These are phyloP conservation scores for Trichoderma virens DNA, from an alignment of 495 filamentous ascomycete species.

Conservation along the genomic window DNA sequence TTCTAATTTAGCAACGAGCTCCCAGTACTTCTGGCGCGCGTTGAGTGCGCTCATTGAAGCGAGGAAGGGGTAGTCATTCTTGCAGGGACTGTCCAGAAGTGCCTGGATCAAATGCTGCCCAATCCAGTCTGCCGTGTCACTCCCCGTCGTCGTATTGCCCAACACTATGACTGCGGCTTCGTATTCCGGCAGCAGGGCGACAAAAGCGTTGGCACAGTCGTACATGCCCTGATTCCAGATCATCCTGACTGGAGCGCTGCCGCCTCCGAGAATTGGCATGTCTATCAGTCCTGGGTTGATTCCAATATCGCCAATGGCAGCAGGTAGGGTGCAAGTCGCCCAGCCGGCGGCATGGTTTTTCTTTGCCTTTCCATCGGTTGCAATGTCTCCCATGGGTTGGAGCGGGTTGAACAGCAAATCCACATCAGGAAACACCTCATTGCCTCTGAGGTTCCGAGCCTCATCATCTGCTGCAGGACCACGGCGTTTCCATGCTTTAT, in stretches of 20 bases:
- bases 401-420: not conserved
- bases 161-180: not conserved
- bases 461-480: not conserved
- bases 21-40: too few relatives aligned
- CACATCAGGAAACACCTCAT: not conserved
- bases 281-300: not conserved
- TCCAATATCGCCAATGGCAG: not conserved
- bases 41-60: too few relatives aligned
- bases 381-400: not conserved
- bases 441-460: not conserved
- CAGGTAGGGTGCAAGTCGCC: not conserved
- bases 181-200: not conserved
- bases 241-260: not conserved
- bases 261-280: not conserved
- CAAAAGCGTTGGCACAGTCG: not conserved
- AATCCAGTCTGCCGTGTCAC: not conserved
- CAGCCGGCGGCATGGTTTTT: not conserved
- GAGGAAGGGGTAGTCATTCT: too few relatives aligned
- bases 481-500: not conserved
- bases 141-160: not conserved
- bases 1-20: too few relatives aligned
- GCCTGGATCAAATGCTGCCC: not conserved
- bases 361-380: not conserved
- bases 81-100: not conserved
- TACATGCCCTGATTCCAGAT: not conserved